Base-by-base conservation (phyloP, 306 rosid genomes). In the Alnus rubra region DNA sequence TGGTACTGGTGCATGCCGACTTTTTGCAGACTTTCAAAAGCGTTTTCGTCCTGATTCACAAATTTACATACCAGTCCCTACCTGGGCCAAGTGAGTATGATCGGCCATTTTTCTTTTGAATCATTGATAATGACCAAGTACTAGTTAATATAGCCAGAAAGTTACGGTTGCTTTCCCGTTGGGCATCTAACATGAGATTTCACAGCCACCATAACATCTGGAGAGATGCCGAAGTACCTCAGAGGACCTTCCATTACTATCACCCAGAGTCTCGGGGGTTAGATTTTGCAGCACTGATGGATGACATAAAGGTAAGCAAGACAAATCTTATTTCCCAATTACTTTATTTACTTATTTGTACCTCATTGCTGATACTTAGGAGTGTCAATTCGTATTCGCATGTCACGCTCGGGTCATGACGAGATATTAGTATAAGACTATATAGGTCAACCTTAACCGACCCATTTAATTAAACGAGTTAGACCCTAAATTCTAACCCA, bases 1-100 rank as follows among this genome's bases (percentile, higher is more conserved):
- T 53, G 98, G 98, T 70, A 95, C 98, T 0, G 98, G 98, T 55
- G 98, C 98, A 81, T 95, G 98, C 77, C 86, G 98, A 75, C 90
- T 92, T 81, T 90, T 95, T 82, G 98, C 96, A 1, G 98, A 92
- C 79, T 92, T 94, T 90, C 98, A 94, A 79, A 92, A 94, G 73
- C 94, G 98, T 64, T 94, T 92, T 84, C 76, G 78, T 84, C 95
- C 98, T 3, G 87, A 87, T 79, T 84, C 95, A 71, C 91, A 92
- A 82, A 91, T 94, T 78, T 94, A 91, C 51, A 89, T 94, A 63
- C 95, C 98, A 71, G 88, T 89, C 68, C 98, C 98, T 71, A 92
- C 97, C 42, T 95, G 98, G 97, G 56, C 96, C 78, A 95, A 95
- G 98, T 95, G 74, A 87, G 97, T 75, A 69, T 79, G 76, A 28